Evolutionary conservation across 495 filamentous ascomycete species (phyloP), one percentile per base, ranked within the genome.

Genomic region (Aspergillus incahuasiensis): DNA sequence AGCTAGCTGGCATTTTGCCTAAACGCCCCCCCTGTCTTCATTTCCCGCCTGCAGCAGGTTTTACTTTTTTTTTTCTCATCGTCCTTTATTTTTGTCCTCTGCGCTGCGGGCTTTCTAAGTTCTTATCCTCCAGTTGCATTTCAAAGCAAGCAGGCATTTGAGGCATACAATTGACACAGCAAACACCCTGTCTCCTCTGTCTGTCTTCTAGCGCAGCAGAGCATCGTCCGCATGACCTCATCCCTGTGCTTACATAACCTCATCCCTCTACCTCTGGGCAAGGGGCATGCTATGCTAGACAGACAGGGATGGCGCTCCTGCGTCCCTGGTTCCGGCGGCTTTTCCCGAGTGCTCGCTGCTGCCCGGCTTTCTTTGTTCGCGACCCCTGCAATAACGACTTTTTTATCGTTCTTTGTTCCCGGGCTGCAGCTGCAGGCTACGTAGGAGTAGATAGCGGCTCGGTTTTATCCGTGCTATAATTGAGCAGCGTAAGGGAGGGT

Each of bases 321-420:
- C 12, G 42, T 39, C 45, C 54, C 54, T 56, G 54, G 45, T 15
- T 40, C 35, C 54, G 44, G 54, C 54, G 54, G 54, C 15, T 56
- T 56, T 56, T 56, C 54, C 54, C 54, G 54, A 56, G 54, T 34
- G 30, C 30, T 40, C 38, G 2, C 15, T 28, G 25, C 8, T 28
- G 13, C 38, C 3, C 38, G 8, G 15, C 38, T 40, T 40, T 16
- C 5, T 40, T 11, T 35, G 32, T 15, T 30, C 5, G 28, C 32
- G 12, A 35, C 32, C 32, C 32, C 32, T 35, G 32, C 32, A 35
- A 35, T 35, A 35, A 15, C 32, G 9, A 35, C 6, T 11, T 15
- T 35, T 15, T 35, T 35, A 35, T 35, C 32, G 32, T 35, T 35
- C 32, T 35, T 15, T 35, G 6, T 15, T 35, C 13, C 6, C 9